Evolutionary conservation across 2,329 filamentous ascomycete species (phyloP), one percentile per base, ranked within the genome.

Genomic region (Botrytis hyacinthi): DNA sequence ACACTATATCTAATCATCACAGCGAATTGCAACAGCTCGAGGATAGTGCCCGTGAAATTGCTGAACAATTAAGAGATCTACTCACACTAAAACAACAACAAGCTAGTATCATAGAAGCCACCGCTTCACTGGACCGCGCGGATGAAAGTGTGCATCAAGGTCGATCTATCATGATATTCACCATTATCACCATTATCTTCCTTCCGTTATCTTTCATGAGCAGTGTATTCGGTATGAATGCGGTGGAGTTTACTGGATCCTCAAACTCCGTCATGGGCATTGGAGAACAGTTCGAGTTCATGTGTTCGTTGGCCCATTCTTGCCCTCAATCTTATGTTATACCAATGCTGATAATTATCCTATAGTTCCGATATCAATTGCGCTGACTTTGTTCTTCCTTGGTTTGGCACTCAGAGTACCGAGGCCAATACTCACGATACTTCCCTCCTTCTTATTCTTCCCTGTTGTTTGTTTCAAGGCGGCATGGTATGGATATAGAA

Each of bases 31-130:
- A 69, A 1, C 51, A 73, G 20, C 71, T 73, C 4, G 63, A 73
- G 42, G 1, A 37, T 2, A 61, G 35, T 40, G 44, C 63, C 20
- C 54, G 63, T 14, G 71, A 69, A 4, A 59, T 69, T 20, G 35
- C 62, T 3, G 63, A 69, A 1, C 59, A 76, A 72, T 48, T 78
- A 18, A 71, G 75, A 20, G 82, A 84, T 70, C 78, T 86, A 1
- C 77, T 86, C 1, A 80, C 78, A 0, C 76, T 86, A 29, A 86
- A 86, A 71, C 84, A 86, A 46, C 84, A 86, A 73, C 84, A 86
- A 71, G 83, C 84, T 0, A 81, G 82, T 54, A 82, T 86, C 0
- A 79, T 85, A 51, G 82, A 86, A 74, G 84, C 84, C 1, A 29
- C 51, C 4, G 35, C 22, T 7, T 62, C 72, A 26, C 46, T 73